A percentile compares a stretch with the other conserved stretches of the same genome.
phyloP scores from a whole-genome alignment of 148 eudicot species.

The Rhododendron henanense region DNA sequence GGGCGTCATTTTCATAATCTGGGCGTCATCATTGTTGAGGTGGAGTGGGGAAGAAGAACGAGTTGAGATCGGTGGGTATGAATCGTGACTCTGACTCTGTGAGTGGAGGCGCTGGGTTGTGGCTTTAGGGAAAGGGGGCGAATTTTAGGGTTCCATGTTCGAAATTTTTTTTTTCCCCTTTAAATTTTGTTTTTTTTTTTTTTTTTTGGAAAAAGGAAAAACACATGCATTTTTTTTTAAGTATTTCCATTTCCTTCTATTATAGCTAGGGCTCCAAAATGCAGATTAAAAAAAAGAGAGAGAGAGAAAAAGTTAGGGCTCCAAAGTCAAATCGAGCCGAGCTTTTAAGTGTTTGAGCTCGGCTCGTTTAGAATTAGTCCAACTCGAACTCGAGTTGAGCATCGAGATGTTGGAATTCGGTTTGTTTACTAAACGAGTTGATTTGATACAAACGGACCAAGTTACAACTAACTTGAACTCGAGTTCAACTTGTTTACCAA shows the following conservation, averaged over 20 bases:
- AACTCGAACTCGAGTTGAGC: neutral
- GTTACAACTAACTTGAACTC: too few relatives aligned
- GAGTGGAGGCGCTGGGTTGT: constrained; percentile 13
- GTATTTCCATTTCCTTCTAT: neutral
- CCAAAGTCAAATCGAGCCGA: neutral
- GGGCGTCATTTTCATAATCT: constrained; percentile 3
- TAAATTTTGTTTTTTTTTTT: neutral
- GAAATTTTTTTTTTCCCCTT: neutral
- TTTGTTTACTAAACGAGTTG: too few relatives aligned
- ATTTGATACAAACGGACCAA: accelerated
- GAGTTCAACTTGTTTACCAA: neutral
- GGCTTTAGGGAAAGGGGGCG: neutral
- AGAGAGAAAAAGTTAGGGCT: too few relatives aligned
- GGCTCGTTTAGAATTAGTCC: neutral
- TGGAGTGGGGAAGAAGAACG: constrained; percentile 11
- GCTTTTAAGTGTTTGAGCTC: too few relatives aligned
- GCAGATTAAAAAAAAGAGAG: too few relatives aligned
- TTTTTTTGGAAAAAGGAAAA: neutral
- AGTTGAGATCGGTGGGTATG: constrained; percentile 14
- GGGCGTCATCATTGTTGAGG: neutral
- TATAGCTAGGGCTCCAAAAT: too few relatives aligned
- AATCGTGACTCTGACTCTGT: constrained; percentile 14
- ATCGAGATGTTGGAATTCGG: too few relatives aligned
- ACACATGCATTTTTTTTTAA: neutral
- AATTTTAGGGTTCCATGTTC: constrained; percentile 13